phyloP scores from a whole-genome alignment of 129 eudicot genomes.

The Glebionis coronaria region DNA sequence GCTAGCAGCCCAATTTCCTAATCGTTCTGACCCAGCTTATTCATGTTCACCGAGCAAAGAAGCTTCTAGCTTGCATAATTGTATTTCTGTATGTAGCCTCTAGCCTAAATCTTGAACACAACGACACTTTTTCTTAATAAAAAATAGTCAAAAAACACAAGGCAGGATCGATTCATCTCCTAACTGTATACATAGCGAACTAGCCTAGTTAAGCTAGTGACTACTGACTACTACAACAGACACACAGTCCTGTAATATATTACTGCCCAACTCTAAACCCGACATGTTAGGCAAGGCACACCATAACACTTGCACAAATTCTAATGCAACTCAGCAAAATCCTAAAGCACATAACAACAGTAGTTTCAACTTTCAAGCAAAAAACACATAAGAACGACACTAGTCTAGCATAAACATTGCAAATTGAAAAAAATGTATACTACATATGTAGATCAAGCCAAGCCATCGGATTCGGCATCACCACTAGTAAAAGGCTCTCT shows the following conservation, averaged over 20 bases:
- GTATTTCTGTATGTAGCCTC: not conserved
- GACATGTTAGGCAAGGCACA: not conserved
- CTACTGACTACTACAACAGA: too few relatives aligned
- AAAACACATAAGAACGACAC: not conserved
- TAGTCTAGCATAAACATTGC: not conserved
- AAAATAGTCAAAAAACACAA: not conserved
- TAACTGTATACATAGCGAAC: not conserved
- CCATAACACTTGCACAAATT: not conserved
- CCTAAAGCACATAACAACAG: not conserved
- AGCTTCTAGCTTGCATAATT: not conserved
- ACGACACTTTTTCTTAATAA: too few relatives aligned
- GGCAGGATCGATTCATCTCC: conserved; percentile 3
- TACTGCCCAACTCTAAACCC: not conserved
- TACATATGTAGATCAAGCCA: not conserved
- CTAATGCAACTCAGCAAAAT: not conserved
- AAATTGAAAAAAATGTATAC: not conserved
- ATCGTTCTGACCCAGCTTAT: not conserved
- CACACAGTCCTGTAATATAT: conserved; percentile 6
- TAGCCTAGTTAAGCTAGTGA: not conserved
- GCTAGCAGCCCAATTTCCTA: too few relatives aligned
- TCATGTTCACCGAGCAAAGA: not conserved
- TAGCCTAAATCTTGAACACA: not conserved
- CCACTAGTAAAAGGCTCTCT: not conserved
- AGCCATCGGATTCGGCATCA: not conserved
- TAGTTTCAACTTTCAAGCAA: conserved; percentile 2